Percentiles rank a stretch among this genome's conserved stretches.
These are phyloP conservation scores for Piloderma croceum DNA, from an alignment of 768 basidiomycete genomes.

Conservation along the genomic window DNA sequence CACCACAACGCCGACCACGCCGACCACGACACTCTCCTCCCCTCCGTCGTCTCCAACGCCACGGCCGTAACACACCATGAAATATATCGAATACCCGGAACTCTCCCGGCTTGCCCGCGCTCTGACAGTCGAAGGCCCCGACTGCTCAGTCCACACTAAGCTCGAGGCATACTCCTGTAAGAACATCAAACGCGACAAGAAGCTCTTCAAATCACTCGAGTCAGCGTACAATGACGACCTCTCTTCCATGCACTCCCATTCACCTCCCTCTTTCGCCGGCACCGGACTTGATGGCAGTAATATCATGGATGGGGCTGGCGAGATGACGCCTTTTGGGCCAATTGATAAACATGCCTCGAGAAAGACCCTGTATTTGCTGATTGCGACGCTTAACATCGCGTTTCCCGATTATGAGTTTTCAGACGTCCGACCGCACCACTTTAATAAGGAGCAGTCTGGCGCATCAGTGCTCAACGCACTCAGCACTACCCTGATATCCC, in stretches of 20 bases:
- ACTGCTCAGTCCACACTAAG: constrained; percentile 84
- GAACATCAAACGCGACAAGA: constrained; percentile 94
- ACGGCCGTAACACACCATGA: constrained; percentile 65
- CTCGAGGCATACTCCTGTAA: constrained; percentile 98
- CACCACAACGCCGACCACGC: too few relatives aligned
- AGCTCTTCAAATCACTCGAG: constrained; percentile 90
- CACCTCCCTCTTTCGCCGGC: constrained; percentile 81
- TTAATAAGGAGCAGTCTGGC: constrained; percentile 72
- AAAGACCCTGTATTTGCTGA: constrained; percentile 93
- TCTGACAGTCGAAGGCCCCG: constrained; percentile 80
- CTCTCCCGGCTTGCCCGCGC: constrained; percentile 71
- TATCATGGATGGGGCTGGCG: constrained; percentile 59
- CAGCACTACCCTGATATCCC: constrained; percentile 75
- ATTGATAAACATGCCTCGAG: constrained; percentile 79
- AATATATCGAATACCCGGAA: constrained; percentile 83
- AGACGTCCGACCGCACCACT: constrained; percentile 84
- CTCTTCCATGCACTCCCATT: constrained; percentile 71
- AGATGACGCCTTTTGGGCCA: constrained; percentile 85
- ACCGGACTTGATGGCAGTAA: constrained; percentile 64
- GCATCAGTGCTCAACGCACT: constrained; percentile 80
- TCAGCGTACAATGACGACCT: constrained; percentile 62
- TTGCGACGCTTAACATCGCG: constrained; percentile 93
- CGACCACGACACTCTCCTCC: too few relatives aligned
- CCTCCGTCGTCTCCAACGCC: too few relatives aligned
- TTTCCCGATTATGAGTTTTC: constrained; percentile 98